Evolutionary conservation across 1,284 basidiomycete species (phyloP).

Genomic region (Rhodotorula sp.): DNA sequence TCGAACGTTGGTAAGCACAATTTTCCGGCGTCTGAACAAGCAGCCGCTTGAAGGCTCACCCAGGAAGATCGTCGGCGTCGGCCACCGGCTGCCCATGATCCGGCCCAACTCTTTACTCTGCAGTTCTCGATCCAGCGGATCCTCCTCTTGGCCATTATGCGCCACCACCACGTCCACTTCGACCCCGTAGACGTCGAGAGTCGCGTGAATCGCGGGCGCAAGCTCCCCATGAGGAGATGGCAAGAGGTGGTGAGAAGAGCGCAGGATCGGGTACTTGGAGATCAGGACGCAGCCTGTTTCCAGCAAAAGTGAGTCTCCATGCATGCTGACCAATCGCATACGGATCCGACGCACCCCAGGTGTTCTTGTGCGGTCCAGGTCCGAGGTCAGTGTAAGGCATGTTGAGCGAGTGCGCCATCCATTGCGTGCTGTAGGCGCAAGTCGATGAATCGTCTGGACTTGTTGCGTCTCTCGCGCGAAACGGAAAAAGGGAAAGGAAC

Average conservation of each 20-base stretch:
- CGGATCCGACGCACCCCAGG: slow-evolving; percentile 61
- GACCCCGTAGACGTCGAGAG: slow-evolving; percentile 78
- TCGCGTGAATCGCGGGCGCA: slow-evolving; percentile 86
- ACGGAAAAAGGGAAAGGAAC: slow-evolving; percentile 43
- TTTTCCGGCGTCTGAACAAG: too few relatives aligned
- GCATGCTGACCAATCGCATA: neutral
- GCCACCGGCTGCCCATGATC: slow-evolving; percentile 71
- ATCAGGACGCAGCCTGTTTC: slow-evolving; percentile 63
- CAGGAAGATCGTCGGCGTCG: slow-evolving; percentile 78
- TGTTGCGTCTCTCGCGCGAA: fast-evolving
- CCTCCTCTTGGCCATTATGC: slow-evolving; percentile 95
- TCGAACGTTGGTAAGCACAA: too few relatives aligned
- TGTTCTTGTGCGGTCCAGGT: slow-evolving; percentile 51
- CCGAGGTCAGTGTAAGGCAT: slow-evolving; percentile 51
- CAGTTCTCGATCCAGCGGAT: slow-evolving; percentile 79
- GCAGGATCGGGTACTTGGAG: slow-evolving; percentile 90
- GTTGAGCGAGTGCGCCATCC: slow-evolving; percentile 44
- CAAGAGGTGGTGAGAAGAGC: slow-evolving; percentile 82
- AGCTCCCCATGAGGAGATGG: slow-evolving; percentile 85
- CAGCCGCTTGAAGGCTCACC: slow-evolving; percentile 50
- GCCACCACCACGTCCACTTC: slow-evolving; percentile 78
- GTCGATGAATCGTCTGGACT: too few relatives aligned
- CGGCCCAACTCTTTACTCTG: slow-evolving; percentile 79
- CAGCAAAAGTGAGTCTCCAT: neutral
- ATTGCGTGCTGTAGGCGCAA: slow-evolving; percentile 36